phyloP scores from a whole-genome alignment of 139 green algal species.

The Dunaliella primolecta region DNA sequence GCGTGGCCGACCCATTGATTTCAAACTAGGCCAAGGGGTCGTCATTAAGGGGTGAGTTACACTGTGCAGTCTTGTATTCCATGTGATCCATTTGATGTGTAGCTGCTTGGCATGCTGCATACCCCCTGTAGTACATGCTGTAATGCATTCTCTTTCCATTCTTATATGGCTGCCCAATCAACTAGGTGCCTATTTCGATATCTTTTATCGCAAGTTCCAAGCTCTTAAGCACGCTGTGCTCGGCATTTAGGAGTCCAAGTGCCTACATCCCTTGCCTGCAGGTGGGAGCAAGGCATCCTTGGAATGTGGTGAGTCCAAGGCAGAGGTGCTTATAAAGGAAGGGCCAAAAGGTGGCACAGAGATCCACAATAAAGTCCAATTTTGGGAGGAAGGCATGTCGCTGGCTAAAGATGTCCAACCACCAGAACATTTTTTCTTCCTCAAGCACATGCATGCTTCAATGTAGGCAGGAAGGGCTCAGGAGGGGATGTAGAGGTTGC shows the following conservation, averaged over 20 bases:
- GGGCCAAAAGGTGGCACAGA: not conserved
- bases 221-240: not conserved
- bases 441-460: not conserved
- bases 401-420: not conserved
- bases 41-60: constrained; percentile 36
- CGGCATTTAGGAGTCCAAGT: too few species aligned
- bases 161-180: not conserved
- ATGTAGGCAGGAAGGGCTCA: not conserved
- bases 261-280: too few species aligned
- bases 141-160: not conserved
- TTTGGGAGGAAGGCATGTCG: not conserved
- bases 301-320: constrained; percentile 41
- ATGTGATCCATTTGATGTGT: not conserved
- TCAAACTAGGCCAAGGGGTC: constrained; percentile 37
- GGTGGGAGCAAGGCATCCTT: constrained; percentile 42
- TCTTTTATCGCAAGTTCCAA: not conserved
- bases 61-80: not conserved
- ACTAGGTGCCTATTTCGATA: not conserved
- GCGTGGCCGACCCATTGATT: constrained; percentile 40
- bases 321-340: too few species aligned
- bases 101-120: not conserved
- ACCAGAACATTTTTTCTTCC: not conserved
- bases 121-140: not conserved
- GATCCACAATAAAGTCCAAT: not conserved
- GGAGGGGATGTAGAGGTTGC: too few species aligned